phyloP scores from a whole-genome alignment of 148 eudicot species.

The Linanthus parryae region DNA sequence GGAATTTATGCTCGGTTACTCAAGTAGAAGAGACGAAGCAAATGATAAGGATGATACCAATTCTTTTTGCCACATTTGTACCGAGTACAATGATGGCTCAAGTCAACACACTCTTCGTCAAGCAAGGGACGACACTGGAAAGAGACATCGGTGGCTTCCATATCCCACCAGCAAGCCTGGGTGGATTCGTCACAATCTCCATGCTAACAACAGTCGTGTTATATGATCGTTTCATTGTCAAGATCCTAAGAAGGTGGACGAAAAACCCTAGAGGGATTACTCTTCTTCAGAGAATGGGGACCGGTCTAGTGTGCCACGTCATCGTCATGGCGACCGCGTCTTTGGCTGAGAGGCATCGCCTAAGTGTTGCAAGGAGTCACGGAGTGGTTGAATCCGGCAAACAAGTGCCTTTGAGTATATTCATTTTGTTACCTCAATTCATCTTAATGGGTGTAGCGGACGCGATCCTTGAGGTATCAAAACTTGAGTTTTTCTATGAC shows the following conservation, averaged over 20 bases:
- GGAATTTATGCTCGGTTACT: slow-evolving; percentile 19
- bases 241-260: slow-evolving; percentile 10
- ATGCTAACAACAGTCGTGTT: slow-evolving; percentile 13
- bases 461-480: slow-evolving; percentile 12
- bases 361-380: slow-evolving; percentile 12
- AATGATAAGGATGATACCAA: slow-evolving; percentile 17
- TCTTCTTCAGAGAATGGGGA: slow-evolving; percentile 20
- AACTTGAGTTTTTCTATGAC: slow-evolving; percentile 21
- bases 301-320: slow-evolving; percentile 10
- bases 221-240: slow-evolving; percentile 14
- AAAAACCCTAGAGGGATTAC: slow-evolving; percentile 21
- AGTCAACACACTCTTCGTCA: slow-evolving; percentile 16
- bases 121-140: slow-evolving; percentile 19
- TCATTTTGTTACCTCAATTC: slow-evolving; percentile 18
- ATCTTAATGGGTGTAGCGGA: slow-evolving; percentile 19
- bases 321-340: slow-evolving; percentile 13
- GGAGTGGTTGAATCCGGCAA: slow-evolving; percentile 9
- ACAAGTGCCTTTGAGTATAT: slow-evolving; percentile 16
- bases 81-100: slow-evolving; percentile 20
- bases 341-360: slow-evolving; percentile 13
- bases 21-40: slow-evolving; percentile 23
- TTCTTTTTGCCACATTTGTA: slow-evolving; percentile 11
- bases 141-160: slow-evolving; percentile 11
- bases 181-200: slow-evolving; percentile 14
- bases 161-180: slow-evolving; percentile 16